Base-by-base conservation (phyloP, 2,329 filamentous ascomycete genomes). In the Ascomycota sp. region DNA sequence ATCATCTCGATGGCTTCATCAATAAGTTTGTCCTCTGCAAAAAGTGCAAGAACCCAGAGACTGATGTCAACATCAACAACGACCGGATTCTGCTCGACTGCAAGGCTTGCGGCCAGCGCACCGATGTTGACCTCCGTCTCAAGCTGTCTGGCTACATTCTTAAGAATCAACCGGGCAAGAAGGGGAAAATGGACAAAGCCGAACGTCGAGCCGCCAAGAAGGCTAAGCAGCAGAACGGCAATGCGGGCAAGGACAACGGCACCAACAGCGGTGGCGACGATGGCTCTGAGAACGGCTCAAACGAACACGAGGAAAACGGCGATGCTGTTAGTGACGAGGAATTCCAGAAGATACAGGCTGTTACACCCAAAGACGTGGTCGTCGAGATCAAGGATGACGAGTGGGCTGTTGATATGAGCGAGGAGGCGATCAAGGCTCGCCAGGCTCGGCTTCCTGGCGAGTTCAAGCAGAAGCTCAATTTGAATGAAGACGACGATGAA, bases 1-100 rank as follows among this genome's bases (percentile, higher is more conserved):
- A 95, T 55, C 84, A 93, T 48, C 79, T 98, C 33, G 86, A 95
- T 55, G 84, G 84, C 47, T 98, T 98, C 70, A 98, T 98, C 62
- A 70, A 76, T 66, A 92, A 82, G 63, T 98, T 95, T 46, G 89
- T 98, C 49, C 83, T 98, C 42, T 98, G 89, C 79, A 92, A 91
- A 66, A 86, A 91, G 57, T 98, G 89, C 76, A 92, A 92, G 73
- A 98, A 98, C 58, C 89, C 89, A 27, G 89, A 98, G 67, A 98
- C 89, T 44, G 84, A 91, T 44, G 76, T 95, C 51, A 72, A 78
- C 51, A 82, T 95, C 67, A 93, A 92, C 61, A 84, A 93, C 48
- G 81, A 78, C 36, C 73, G 69, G 53, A 95, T 98, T 55, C 59
- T 81, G 41, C 74, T 95, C 44, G 89, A 98, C 61, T 98, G 89